Conservation (phyloP, 768 basidiomycete species). For the Fibroporia radiculosa region DNA sequence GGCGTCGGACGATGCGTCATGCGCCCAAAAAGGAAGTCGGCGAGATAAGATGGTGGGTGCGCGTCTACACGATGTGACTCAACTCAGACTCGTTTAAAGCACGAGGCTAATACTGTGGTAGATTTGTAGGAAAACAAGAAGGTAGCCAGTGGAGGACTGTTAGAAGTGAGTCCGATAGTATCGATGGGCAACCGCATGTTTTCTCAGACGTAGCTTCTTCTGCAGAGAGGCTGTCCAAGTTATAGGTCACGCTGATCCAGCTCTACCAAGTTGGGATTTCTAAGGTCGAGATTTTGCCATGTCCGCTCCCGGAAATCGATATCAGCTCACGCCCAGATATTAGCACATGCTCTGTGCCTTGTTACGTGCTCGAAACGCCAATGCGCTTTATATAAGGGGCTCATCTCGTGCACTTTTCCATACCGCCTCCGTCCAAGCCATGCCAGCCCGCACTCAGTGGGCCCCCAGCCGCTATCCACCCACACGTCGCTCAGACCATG, state of each 20-base stretch:
- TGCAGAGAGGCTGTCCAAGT: neutral
- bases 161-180: too few relatives aligned
- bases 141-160: too few relatives aligned
- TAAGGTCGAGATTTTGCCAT: conserved; percentile 1
- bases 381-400: conserved; percentile 10
- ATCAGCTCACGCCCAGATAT: conserved; percentile 7
- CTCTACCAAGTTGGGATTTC: conserved; percentile 3
- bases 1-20: conserved; percentile 4
- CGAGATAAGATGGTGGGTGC: conserved; percentile 4
- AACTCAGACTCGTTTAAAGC: too few relatives aligned
- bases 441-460: conserved; percentile 38
- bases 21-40: neutral
- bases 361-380: conserved; percentile 15
- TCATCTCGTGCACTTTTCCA: conserved; percentile 5
- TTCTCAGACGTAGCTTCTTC: neutral
- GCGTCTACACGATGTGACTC: too few relatives aligned
- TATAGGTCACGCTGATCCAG: neutral
- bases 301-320: conserved; percentile 2
- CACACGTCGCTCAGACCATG: conserved; percentile 57
- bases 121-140: too few relatives aligned
- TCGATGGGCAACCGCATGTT: neutral
- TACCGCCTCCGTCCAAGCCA: conserved; percentile 12
- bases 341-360: conserved; percentile 16
- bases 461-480: conserved; percentile 51
- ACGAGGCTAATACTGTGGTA: too few relatives aligned